Evolutionary conservation across 176 grass and related monocot genomes (phyloP), one percentile per base, ranked within the genome.

Genomic region (Thinopyrum elongatum): DNA sequence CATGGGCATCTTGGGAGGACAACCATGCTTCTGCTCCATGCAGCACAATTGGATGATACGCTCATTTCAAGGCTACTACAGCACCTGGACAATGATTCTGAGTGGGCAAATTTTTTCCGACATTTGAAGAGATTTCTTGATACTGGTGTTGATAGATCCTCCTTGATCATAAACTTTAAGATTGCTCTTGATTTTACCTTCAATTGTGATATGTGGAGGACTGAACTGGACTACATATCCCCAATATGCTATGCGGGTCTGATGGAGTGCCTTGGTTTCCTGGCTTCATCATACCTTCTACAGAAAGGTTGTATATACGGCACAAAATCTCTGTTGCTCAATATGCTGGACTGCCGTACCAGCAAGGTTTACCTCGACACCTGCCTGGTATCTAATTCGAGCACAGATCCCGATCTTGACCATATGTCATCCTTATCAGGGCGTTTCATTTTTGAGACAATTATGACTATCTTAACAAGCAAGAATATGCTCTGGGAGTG

Each of bases 191-290:
- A 90, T 59, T 79, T 19, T 9, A 85, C 95, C 51, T 90, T 63
- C 14, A n/a, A n/a, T n/a, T 10, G 41, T 7, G 15, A 15, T 15
- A 17, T 65, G 41, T 90, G 93, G 91, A 83, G 0, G 81, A 4
- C 0, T 5, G 77, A 92, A 75, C 8, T 1, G 10, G 88, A 93
- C 76, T 98, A 89, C 57, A 74, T 98, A 36, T 88, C 91, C 14
- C 91, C 87, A 2, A n/a, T 88, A 5, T 93, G 85, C 61, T 95
- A 77, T 75, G 60, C 93, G n/a, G 89, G 90, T 84, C 91, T 98
- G 22, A 19, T 93, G 4, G 91, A 93, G 27, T 86, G 65, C 70
- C 89, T 98, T 82, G 51, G 53, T 22, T 93, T 98, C 36, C 80
- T 98, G 34, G 63, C 85, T 71, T 85, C 85, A 6, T 87, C 87